Evolutionary conservation across 2,329 filamentous ascomycete genomes (phyloP).

Genomic region (Colletotrichum abscissum): DNA sequence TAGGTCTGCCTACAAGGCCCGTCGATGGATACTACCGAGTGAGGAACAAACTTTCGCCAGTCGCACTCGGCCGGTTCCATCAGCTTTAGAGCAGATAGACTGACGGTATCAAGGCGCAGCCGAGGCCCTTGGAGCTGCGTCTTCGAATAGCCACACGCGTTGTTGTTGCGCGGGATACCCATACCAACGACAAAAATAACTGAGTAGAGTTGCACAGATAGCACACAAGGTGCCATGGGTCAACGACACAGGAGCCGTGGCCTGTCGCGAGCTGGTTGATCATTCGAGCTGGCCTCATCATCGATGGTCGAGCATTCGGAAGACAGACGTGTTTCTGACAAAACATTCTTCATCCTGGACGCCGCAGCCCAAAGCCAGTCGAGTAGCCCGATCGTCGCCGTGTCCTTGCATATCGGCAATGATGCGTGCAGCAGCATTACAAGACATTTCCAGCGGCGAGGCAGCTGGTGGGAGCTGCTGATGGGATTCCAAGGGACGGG

Average conservation of each 20-base stretch:
- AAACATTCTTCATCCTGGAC: constrained; percentile 42
- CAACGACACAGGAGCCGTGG: background rate
- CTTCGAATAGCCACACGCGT: background rate
- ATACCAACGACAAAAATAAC: background rate
- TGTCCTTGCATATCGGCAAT: constrained; percentile 53
- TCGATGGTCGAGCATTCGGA: constrained; percentile 46
- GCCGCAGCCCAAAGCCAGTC: constrained; percentile 45
- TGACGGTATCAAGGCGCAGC: background rate
- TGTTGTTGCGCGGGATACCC: background rate
- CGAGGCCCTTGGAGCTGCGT: no score
- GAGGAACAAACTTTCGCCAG: background rate
- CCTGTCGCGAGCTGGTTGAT: background rate
- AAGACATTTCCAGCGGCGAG: constrained; percentile 48
- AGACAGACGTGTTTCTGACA: constrained; percentile 48
- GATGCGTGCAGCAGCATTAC: constrained; percentile 48
- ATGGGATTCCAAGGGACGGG: constrained; percentile 36
- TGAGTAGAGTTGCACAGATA: background rate
- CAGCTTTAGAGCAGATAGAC: background rate
- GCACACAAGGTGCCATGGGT: background rate
- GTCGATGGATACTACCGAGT: background rate
- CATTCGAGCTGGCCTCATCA: constrained; percentile 1
- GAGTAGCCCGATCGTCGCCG: constrained; percentile 41
- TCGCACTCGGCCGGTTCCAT: background rate
- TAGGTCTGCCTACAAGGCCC: background rate
- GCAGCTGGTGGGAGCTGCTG: constrained; percentile 26